Base-by-base conservation (phyloP, 495 filamentous ascomycete species). In the Cercophora samala region DNA sequence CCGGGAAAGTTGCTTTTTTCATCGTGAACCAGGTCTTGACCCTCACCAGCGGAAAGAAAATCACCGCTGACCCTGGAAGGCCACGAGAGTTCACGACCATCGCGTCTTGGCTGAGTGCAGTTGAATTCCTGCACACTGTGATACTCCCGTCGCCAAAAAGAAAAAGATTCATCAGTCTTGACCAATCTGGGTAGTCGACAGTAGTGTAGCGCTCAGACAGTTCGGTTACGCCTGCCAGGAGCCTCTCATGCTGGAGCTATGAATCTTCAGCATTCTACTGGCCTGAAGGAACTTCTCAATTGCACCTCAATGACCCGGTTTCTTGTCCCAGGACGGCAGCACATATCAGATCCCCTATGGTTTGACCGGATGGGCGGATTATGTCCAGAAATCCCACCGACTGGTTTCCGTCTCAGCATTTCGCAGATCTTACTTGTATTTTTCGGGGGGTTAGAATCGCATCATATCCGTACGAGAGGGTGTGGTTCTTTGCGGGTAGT, bases 401-500 rank as follows among this genome's bases (percentile, higher is more conserved):
- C 60, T 62, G 29, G 60, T 46, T 29, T 18, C 26, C 60, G 60
- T 62, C 60, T 62, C 60, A 62, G 18, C 29, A 62, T 59, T 46
- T 46, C 37, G 65, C 42, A n/a, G 65, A 66, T 66, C 65, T 53
- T n/a, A 62, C 60, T 23, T 56, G 53, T 18, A 21, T 62, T 42
- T 62, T 62, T 37, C 15, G 32, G 26, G 46, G 60, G 15, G 29
- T 19, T 18, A 8, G 24, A 60, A 19, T 42, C 53, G 61, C 61
- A 67, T 68, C 26, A 64, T 58, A 5, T 5, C 32, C 25, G 32
- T 21, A 60, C 3, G 25, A 60, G 63, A 65, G 63, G 67, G 67
- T 69, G 67, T 65, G 67, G 46, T 65, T 54, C 51, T 65, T 69
- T 63, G 63, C 67, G 67, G 67, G 67, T 69, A 51, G 29, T 60